Base-by-base conservation (phyloP, 257 asterid genomes). In the Solanum bukasovii region DNA sequence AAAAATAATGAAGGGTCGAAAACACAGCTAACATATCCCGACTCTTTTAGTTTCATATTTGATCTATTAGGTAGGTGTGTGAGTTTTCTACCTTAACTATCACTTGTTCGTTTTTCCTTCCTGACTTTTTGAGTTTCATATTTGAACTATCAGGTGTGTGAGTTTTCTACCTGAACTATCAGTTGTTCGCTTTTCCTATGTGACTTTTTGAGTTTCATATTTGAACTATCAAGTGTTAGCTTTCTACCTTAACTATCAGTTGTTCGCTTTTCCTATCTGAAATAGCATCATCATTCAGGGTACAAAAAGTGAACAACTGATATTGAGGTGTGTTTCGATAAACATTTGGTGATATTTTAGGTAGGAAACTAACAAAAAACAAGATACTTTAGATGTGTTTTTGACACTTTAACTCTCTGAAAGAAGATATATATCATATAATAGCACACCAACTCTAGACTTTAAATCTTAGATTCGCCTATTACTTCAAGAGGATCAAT, bases 1-100 rank as follows among this genome's bases (percentile, higher is more conserved):
- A 31, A 31, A 10, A 33, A 12, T 0, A 34, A n/a, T 0, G 14
- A 63, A 63, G 0, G 13, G 71, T 63, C 7, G 9, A 63, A 23
- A 63, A n/a, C 6, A 0, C 71, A n/a, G 1, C 31, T 4, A 63
- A n/a, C 13, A 2, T 63, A 63, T n/a, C 0, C 1, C 5, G 3
- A 16, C 23, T 14, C 6, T 49, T 52, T 16, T 1, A 16, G 3
- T 5, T 52, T 5, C 21, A 16, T 52, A 52, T 52, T 0, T 5
- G 9, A 16, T 0, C 61, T 52, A 52, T 52, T 7, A 33, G 34
- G 3, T 31, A 31, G 3, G 33, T 31, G 33, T 7, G 25, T 59
- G 5, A 20, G 25, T 20, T 59, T 59, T 3, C 13, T 59, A 3
- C 1, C 27, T 59, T 61, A 61, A 61, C 5, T 61, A 61, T 61